Evolutionary conservation across 192 early-diverging fungal genomes (phyloP).

Genomic region (Backusella parvicylindrica): DNA sequence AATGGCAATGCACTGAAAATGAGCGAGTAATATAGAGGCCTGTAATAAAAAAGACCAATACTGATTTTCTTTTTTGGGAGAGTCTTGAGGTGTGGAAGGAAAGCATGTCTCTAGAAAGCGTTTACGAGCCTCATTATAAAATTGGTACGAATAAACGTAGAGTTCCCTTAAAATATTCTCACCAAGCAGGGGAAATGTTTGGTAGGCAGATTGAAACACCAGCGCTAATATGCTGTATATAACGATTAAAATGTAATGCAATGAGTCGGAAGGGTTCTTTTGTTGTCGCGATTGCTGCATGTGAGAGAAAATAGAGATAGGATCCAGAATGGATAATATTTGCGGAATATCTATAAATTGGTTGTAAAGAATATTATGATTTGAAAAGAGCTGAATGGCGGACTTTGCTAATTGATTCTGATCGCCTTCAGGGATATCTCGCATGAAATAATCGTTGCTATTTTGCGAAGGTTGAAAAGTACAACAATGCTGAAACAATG

Average conservation of each 20-base stretch:
- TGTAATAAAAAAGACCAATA: neutral
- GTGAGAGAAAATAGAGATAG: neutral
- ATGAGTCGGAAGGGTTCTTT: neutral
- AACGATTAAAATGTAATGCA: neutral
- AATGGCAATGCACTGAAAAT: conserved; percentile 13
- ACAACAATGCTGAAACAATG: neutral
- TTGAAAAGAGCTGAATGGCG: neutral
- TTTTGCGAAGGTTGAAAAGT: neutral
- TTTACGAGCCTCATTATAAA: conserved; percentile 2
- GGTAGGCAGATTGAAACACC: conserved; percentile 1
- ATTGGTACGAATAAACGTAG: neutral
- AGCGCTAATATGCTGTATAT: conserved; percentile 1
- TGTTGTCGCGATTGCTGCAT: neutral
- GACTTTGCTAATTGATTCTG: neutral
- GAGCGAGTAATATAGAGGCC: conserved; percentile 4
- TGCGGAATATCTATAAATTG: neutral
- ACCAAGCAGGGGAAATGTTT: neutral
- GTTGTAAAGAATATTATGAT: neutral
- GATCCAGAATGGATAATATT: neutral
- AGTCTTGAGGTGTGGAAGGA: neutral
- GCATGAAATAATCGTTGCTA: neutral
- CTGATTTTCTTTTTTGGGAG: neutral
- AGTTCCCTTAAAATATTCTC: neutral
- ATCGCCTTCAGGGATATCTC: neutral
- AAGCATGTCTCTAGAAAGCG: neutral